Evolutionary conservation across 352 stramenopile species (phyloP).

Genomic region (Elongisporangium anandrum): DNA sequence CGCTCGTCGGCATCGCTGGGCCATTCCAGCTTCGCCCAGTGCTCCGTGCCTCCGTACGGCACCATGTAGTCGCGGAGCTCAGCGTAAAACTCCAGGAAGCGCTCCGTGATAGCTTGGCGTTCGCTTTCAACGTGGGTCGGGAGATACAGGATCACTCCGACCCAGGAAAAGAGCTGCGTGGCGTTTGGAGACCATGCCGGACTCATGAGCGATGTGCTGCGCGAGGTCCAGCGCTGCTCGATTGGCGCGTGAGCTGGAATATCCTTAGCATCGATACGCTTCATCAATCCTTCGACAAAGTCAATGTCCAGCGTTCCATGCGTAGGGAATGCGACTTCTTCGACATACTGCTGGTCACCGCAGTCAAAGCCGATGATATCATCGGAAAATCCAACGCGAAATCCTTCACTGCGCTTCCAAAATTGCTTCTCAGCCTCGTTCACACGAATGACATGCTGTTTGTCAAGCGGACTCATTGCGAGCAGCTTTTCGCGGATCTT

Average conservation of each 20-base stretch:
- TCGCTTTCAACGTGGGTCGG: slow-evolving; percentile 55
- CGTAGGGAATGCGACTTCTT: slow-evolving; percentile 95
- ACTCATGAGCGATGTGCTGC: slow-evolving; percentile 90
- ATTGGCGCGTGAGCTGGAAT: slow-evolving; percentile 96
- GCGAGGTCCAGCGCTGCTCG: slow-evolving; percentile 96
- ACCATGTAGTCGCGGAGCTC: slow-evolving; percentile 88
- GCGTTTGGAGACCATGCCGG: slow-evolving; percentile 82
- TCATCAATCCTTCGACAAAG: slow-evolving; percentile 92
- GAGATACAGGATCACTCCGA: slow-evolving; percentile 98
- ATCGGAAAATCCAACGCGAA: slow-evolving; percentile 89
- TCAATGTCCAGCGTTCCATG: slow-evolving; percentile 81
- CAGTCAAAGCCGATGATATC: slow-evolving; percentile 99
- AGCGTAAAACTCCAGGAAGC: slow-evolving; percentile 93
- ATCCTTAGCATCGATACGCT: slow-evolving; percentile 88
- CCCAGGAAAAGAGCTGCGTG: slow-evolving; percentile 90
- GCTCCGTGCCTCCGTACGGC: slow-evolving; percentile 85
- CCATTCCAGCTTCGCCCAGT: slow-evolving; percentile 98
- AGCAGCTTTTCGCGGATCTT: slow-evolving; percentile 83
- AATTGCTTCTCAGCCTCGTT: slow-evolving; percentile 96
- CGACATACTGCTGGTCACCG: slow-evolving; percentile 97
- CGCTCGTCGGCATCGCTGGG: slow-evolving; percentile 43
- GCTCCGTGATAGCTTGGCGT: slow-evolving; percentile 79
- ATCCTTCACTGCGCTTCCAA: slow-evolving; percentile 92
- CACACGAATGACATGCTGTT: slow-evolving; percentile 90
- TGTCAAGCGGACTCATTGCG: slow-evolving; percentile 85